Evolutionary conservation across 179 eudicot genomes (phyloP), one percentile per base, ranked within the genome.

Genomic region (Vitellaria paradoxa): DNA sequence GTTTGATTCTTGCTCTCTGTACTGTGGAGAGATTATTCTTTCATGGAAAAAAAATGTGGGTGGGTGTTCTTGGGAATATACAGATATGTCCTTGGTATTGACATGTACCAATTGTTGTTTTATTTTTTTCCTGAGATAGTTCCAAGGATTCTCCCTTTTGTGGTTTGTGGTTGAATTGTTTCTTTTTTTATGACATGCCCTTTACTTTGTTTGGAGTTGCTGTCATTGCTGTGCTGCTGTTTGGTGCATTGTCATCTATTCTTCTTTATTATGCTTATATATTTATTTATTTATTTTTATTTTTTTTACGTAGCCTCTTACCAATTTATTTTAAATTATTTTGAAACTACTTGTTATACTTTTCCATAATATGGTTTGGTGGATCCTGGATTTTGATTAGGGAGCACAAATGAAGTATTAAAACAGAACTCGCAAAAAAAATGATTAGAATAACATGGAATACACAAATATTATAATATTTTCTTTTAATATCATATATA

Each of bases 181-280:
- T 59, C 10, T 45, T n/a, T 40, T 55, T 68, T 56, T 10, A 24
- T 57, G 47, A 46, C 46, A 23, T 55, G 18, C 57, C 45, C 50
- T 42, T 59, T 77, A 9, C 2, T 46, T 50, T 50, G 18, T 3
- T 52, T 46, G 17, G 37, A 30, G 37, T n/a, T n/a, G n/a, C n/a
- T n/a, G 37, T 30, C 37, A n/a, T n/a, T 30, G 37, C 37, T 30
- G 37, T 30, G 37, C 2, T 30, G 37, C 2, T 30, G 37, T 30
- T 60, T 70, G 17, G 64, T 47, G 68, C 68, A 68, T 46, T 68
- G 23, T 20, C 55, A 67, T 67, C 59, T 68, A 67, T 55, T 68
- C 13, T 20, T 26, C 55, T 37, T 47, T 15, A 10, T 40, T 53
- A 72, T 20, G n/a, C 21, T 14, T 15, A 8, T 57, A 14, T 23